A percentile compares a stretch with the other conserved stretches of the same genome.
These are phyloP conservation scores for Fusarium oligoseptatum DNA, from an alignment of 2,329 filamentous ascomycete species.

Conservation along the genomic window DNA sequence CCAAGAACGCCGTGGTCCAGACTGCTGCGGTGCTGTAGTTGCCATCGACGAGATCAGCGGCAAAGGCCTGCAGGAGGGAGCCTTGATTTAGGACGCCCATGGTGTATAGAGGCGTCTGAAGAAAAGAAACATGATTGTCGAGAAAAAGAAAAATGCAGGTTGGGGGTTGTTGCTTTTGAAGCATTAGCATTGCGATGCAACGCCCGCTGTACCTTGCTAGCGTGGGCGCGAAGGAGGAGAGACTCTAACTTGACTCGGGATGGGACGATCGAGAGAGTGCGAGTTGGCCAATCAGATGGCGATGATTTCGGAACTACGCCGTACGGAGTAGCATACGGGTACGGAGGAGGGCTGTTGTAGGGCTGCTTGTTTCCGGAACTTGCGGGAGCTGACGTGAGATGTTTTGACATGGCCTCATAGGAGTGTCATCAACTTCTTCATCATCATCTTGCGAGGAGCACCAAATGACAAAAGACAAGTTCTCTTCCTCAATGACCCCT, in stretches of 20 bases:
- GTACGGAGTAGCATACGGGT: not conserved
- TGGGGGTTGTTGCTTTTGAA: not conserved
- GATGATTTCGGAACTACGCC: not conserved
- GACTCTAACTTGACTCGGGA: not conserved
- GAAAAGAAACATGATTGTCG: not conserved
- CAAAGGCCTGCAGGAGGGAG: slow-evolving; percentile 3
- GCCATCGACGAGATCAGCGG: slow-evolving; percentile 8
- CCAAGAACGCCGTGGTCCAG: slow-evolving; percentile 21
- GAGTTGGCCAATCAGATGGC: not conserved
- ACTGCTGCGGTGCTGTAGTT: slow-evolving; percentile 56
- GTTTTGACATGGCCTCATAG: not conserved
- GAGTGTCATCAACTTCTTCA: not conserved
- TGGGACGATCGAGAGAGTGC: not conserved
- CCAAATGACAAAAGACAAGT: not conserved
- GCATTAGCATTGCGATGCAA: not conserved
- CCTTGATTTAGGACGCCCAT: not conserved
- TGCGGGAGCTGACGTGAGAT: not conserved
- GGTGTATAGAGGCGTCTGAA: not conserved
- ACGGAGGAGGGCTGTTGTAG: not conserved
- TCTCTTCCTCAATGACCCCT: not conserved
- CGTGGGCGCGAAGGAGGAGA: not conserved
- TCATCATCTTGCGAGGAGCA: not conserved
- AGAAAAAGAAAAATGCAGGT: not conserved
- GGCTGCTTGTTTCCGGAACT: not conserved
- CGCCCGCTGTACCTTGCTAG: not conserved